Evolutionary conservation across 169 alveolate species (phyloP), one percentile per base, ranked within the genome.

Genomic region (Plasmodium vinckei): DNA sequence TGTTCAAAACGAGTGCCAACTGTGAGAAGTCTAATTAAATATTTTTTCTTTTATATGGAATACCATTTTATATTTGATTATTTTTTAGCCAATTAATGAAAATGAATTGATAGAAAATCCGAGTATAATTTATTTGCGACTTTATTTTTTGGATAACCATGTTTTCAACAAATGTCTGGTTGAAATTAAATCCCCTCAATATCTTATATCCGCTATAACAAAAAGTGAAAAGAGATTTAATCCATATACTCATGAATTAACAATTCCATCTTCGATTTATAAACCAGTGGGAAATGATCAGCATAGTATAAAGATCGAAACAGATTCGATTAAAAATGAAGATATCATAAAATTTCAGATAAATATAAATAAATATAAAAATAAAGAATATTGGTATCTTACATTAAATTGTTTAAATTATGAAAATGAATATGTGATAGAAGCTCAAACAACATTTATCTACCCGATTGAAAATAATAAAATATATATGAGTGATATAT

Each of bases 101-200:
- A 47, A 65, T 46, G 89, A 59, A 12, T 46, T 79, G 23, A 15
- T 79, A 13, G 89, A 79, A 69, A 39, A 67, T 23, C 89, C 89
- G 9, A 69, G 27, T 1, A 39, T 54, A 4, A 39, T 79, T 0
- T 59, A 65, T 3, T 49, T 79, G 2, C 51, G 12, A 44, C 15
- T 79, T 15, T 46, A n/a, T 4, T 79, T 65, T 19, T 47, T 61
- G 25, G 82, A 39, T 33, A 65, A 49, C n/a, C 63, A 65, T 47
- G 46, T 46, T 21, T 79, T 79, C 71, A 64, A 44, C 39, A 79
- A 67, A 9, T 79, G 89, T 42, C 25, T 44, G 1, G 27, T 79
- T 19, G 89, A 79, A 44, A 33, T 79, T 10, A 47, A 65, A 42
- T 65, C 89, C 9, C 65, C 67, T 21, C 89, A 79, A 42, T 65